phyloP scores from a whole-genome alignment of 148 eudicot species.

The Rhododendron griersonianum region DNA sequence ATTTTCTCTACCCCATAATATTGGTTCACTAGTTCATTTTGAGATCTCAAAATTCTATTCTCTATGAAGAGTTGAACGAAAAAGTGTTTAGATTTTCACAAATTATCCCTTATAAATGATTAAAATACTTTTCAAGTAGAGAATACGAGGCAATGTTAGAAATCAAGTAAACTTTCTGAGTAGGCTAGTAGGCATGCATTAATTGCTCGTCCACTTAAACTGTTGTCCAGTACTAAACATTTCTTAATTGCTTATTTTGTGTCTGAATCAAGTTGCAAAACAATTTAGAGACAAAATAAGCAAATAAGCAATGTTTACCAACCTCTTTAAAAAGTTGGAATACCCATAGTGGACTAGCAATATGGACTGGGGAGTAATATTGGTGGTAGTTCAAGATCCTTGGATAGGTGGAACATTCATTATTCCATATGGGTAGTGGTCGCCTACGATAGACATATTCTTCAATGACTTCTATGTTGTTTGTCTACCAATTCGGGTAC shows the following conservation, averaged over 20 bases:
- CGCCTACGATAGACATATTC: background rate
- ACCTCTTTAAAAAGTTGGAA: background rate
- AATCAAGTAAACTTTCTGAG: background rate
- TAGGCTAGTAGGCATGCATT: background rate
- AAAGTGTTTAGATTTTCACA: background rate
- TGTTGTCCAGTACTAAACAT: background rate
- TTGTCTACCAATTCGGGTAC: background rate
- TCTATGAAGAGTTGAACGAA: background rate
- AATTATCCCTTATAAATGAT: background rate
- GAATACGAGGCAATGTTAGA: background rate
- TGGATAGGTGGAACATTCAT: conserved; percentile 2
- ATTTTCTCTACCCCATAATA: background rate
- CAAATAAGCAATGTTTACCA: background rate
- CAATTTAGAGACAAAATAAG: background rate
- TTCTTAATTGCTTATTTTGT: background rate
- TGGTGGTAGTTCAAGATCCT: background rate
- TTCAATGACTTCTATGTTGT: background rate
- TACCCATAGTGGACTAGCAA: background rate
- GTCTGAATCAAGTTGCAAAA: background rate
- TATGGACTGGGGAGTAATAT: background rate
- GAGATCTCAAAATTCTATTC: background rate
- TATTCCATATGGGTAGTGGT: background rate
- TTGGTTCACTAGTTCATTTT: background rate
- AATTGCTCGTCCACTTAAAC: background rate
- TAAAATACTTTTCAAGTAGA: background rate